Conservation (phyloP, 169 alveolate genomes). For the Plasmodium reichenowi region DNA sequence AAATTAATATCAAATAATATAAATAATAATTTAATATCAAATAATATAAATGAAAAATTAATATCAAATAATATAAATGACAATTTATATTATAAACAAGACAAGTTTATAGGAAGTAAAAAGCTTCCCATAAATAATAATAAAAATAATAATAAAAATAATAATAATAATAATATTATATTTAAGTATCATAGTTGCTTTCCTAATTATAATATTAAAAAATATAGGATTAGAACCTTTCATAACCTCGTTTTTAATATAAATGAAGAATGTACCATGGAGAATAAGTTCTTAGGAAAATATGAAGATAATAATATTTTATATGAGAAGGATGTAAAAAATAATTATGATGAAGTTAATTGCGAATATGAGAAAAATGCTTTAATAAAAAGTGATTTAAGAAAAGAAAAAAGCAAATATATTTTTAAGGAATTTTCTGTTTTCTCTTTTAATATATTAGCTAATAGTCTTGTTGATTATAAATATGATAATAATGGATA, state of each 20-base stretch:
- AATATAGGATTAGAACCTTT: not conserved
- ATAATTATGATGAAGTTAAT: not conserved
- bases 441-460: constrained; percentile 82
- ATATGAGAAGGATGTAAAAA: not conserved
- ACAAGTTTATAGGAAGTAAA: too few species aligned
- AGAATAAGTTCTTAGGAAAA: not conserved
- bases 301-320: too few species aligned
- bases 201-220: not conserved
- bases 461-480: constrained; percentile 86
- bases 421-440: constrained; percentile 60
- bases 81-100: too few species aligned
- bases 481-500: constrained; percentile 81
- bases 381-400: not conserved
- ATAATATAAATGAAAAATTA: not conserved
- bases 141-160: not conserved
- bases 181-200: not conserved
- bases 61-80: too few species aligned
- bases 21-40: not conserved
- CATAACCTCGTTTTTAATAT: not conserved
- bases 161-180: not conserved
- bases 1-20: too few species aligned
- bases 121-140: too few species aligned
- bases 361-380: not conserved
- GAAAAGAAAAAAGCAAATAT: constrained; percentile 16
- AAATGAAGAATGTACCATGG: constrained; percentile 6